Percentiles rank a stretch among this genome's conserved stretches.
These are phyloP conservation scores for Huiozyma naganishii DNA, from an alignment of 805 yeast species.

Conservation along the genomic window DNA sequence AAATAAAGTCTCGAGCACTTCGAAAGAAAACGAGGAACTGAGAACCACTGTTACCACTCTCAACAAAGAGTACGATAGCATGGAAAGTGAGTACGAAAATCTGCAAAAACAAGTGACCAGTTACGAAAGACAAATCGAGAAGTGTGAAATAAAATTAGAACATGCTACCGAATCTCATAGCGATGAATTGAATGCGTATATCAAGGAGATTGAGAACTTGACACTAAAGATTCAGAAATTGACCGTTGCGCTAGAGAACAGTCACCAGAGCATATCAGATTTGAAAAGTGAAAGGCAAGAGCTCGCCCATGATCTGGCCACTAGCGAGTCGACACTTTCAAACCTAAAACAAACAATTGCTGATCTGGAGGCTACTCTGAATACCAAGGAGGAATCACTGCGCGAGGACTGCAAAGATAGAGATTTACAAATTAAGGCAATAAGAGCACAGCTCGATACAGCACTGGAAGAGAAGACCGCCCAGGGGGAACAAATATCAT, in stretches of 20 bases:
- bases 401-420: constrained; percentile 16
- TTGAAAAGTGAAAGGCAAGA: constrained; percentile 32
- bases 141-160: constrained; percentile 31
- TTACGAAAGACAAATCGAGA: constrained; percentile 32
- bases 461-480: constrained; percentile 11
- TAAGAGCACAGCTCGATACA: constrained; percentile 20
- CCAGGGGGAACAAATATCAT: constrained; percentile 9
- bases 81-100: constrained; percentile 42
- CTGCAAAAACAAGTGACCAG: constrained; percentile 46
- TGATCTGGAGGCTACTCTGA: constrained; percentile 20
- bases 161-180: constrained; percentile 29
- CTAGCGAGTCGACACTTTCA: constrained; percentile 7
- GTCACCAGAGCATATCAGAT: constrained; percentile 21
- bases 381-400: constrained; percentile 4
- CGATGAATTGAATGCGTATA: constrained; percentile 20
- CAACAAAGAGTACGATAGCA: constrained; percentile 33
- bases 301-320: constrained; percentile 20
- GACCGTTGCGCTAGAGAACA: constrained; percentile 28
- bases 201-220: constrained; percentile 13
- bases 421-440: constrained; percentile 18
- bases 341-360: constrained; percentile 25
- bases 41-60: constrained; percentile 27
- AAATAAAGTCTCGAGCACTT: constrained; percentile 25
- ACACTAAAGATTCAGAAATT: constrained; percentile 29
- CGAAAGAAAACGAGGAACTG: constrained; percentile 27